Conservation (phyloP, 2,329 filamentous ascomycete genomes). For the Neurospora crassa region DNA sequence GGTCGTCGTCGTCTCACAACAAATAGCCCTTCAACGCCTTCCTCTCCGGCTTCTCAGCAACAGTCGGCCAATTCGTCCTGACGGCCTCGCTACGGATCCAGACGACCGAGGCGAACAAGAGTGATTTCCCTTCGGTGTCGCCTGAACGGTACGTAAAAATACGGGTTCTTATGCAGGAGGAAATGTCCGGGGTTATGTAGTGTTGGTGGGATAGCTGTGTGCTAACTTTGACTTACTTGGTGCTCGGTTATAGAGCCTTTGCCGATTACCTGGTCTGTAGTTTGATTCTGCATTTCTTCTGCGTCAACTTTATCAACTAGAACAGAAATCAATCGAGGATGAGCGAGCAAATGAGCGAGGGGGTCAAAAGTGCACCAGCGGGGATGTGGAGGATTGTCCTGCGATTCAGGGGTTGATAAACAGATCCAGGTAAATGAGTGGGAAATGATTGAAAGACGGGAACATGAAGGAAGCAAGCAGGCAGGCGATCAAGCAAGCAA, state of each 20-base stretch:
- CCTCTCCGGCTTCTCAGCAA: conserved; percentile 86
- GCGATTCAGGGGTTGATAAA: background rate
- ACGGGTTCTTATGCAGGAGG: too few species aligned
- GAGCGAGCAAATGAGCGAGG: background rate
- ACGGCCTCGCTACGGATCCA: conserved; percentile 76
- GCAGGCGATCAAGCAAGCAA: background rate
- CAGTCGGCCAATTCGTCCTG: conserved; percentile 94
- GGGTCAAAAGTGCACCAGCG: background rate
- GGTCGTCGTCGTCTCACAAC: background rate
- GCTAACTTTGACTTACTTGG: too few species aligned
- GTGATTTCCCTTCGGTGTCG: conserved; percentile 65
- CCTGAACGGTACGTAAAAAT: conserved; percentile 55
- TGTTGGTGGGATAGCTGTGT: too few species aligned
- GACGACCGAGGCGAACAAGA: conserved; percentile 73
- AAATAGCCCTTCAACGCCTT: conserved; percentile 95
- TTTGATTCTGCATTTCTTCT: conserved; percentile 95
- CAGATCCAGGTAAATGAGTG: background rate
- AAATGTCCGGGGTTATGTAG: too few species aligned
- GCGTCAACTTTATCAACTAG: conserved; percentile 99
- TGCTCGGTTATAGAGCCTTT: conserved; percentile 54
- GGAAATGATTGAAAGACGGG: background rate
- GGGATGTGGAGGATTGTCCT: background rate
- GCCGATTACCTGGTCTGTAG: conserved; percentile 94
- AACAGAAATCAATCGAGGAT: conserved; percentile 4
- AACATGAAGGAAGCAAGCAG: background rate